phyloP scores from a whole-genome alignment of 1,284 basidiomycete genomes.

The Pascua guehoae region DNA sequence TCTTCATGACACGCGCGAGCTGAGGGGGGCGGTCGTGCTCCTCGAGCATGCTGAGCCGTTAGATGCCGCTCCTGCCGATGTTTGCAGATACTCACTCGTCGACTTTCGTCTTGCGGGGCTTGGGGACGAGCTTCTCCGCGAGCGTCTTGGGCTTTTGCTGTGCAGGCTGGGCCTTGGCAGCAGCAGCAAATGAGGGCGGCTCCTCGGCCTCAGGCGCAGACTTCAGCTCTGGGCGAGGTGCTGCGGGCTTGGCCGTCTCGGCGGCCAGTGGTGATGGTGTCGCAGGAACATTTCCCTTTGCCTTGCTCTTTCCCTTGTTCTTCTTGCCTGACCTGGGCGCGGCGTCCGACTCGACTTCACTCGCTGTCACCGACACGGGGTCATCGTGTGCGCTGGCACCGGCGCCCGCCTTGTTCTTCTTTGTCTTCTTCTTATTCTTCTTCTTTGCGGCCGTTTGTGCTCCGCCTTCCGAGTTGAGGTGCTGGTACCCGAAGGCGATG shows the following conservation, averaged over 20 bases:
- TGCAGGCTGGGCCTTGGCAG: neutral
- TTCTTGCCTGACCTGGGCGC: neutral
- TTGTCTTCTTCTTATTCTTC: constrained; percentile 33
- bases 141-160: constrained; percentile 35
- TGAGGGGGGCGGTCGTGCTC: constrained; percentile 37
- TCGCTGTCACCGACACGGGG: neutral
- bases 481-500: constrained; percentile 38
- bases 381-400: constrained; percentile 1
- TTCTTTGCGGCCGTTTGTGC: constrained; percentile 21
- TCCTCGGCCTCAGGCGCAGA: neutral
- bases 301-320: constrained; percentile 12
- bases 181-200: constrained; percentile 13
- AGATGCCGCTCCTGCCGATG: neutral
- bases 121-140: constrained; percentile 41
- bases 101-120: constrained; percentile 42
- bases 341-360: constrained; percentile 9
- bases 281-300: neutral
- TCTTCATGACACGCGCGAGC: constrained; percentile 43
- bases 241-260: neutral
- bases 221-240: neutral
- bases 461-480: constrained; percentile 14
- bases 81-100: constrained; percentile 38
- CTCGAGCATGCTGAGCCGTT: constrained; percentile 39
- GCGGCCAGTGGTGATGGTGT: neutral
- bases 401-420: constrained; percentile 25